Conservation (phyloP, 164 flowering plant genomes). For the Vitis amurensis region DNA sequence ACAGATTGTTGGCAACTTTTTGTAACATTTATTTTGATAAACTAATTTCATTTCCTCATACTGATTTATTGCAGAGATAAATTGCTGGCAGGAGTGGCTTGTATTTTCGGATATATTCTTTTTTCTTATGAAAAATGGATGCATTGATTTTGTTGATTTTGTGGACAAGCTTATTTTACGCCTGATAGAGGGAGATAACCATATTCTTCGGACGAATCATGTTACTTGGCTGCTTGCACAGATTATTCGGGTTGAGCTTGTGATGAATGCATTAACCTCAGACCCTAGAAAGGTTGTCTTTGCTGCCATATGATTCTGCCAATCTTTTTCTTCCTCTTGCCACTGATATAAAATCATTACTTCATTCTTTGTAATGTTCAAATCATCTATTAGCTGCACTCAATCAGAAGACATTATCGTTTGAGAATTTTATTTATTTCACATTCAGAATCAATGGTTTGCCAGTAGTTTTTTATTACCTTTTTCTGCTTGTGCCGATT, state of each 20-base stretch:
- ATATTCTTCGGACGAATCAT: conserved; percentile 84
- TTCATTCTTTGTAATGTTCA: conserved; percentile 1
- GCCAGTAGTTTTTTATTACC: neutral
- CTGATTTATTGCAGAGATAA: conserved; percentile 53
- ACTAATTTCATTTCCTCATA: conserved; percentile 11
- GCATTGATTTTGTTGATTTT: conserved; percentile 95
- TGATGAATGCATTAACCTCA: conserved; percentile 76
- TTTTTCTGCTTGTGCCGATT: neutral
- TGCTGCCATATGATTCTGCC: neutral
- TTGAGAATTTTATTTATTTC: neutral
- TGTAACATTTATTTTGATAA: neutral
- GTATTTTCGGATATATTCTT: conserved; percentile 83
- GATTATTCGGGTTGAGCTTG: conserved; percentile 87
- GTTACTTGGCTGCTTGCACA: conserved; percentile 95
- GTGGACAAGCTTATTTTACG: conserved; percentile 85
- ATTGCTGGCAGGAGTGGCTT: conserved; percentile 99
- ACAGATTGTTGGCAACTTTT: neutral
- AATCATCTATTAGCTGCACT: neutral
- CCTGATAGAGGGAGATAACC: conserved; percentile 60
- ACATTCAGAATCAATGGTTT: neutral
- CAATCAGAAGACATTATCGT: neutral
- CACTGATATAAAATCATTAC: neutral
- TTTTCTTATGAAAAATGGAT: conserved; percentile 91
- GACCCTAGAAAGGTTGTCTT: conserved; percentile 82
- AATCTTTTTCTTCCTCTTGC: neutral